Base-by-base conservation (phyloP, 495 filamentous ascomycete genomes). In the Lophiostoma macrostomum region DNA sequence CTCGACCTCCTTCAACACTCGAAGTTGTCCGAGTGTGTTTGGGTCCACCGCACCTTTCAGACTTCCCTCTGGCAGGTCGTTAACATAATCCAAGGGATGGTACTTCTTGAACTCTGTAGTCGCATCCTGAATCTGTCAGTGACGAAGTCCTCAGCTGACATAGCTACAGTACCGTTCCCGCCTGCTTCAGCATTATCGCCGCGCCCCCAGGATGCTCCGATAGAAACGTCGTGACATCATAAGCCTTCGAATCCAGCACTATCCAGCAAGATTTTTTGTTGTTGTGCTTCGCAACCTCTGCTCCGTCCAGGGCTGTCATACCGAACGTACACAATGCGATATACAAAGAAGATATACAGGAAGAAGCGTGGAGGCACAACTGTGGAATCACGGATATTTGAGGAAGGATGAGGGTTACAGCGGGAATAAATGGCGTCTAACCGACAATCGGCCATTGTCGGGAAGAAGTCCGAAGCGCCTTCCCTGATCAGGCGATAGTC, bases 211-310 rank as follows among this genome's bases (percentile, higher is more conserved):
- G 90, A 69, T 96, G 90, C 41, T 86, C 79, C 39, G 83, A 75
- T 40, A 95, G 64, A 60, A 96, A 96, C 22, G 82, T 76, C 18
- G 90, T 91, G 49, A 96, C 78, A 75, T 96, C 87, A 76, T 88
- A 95, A 55, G 95, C 90, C 50, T 88, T 89, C 14, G 74, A 76
- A 14, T 87, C 88, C 23, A 93, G 65, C 1, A 86, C 86, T 53
- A 96, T 85, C 75, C 86, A 96, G 74, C 90, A 95, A 18, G 87
- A 91, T 68, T 88, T 83, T 35, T 67, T 69, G 40, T 74, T 82
- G 64, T 86, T 90, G 68, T 90, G 88, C 56, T 80, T 74, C 63
- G 82, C 80, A 60, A 96, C 80, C 64, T 95, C 86, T 46, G 80
- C 76, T 4, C 49, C 58, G 42, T 61, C 56, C 8, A 60, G 28